phyloP scores from a whole-genome alignment of 2,329 filamentous ascomycete genomes.

The Rhynchosporium agropyri region DNA sequence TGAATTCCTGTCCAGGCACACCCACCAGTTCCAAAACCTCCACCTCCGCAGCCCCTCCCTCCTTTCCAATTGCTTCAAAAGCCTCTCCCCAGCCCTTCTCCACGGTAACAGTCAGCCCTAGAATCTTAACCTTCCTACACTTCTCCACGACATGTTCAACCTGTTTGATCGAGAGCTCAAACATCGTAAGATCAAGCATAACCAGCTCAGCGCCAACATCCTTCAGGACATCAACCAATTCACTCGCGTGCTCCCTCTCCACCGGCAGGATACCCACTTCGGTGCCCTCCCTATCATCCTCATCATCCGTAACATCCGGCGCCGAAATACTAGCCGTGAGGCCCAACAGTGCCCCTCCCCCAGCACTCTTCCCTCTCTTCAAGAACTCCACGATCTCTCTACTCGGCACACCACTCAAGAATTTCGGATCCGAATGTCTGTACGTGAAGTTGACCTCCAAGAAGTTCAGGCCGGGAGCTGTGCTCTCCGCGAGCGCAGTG shows the following conservation, averaged over 20 bases:
- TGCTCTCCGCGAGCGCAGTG: slow-evolving; percentile 33
- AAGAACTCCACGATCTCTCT: slow-evolving; percentile 29
- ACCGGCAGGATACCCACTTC: slow-evolving; percentile 31
- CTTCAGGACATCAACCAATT: slow-evolving; percentile 27
- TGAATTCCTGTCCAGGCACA: slow-evolving; percentile 29
- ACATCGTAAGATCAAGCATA: slow-evolving; percentile 46
- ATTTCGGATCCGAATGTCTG: slow-evolving; percentile 43
- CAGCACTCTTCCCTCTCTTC: neutral
- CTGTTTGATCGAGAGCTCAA: slow-evolving; percentile 44
- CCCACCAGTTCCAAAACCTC: slow-evolving; percentile 37
- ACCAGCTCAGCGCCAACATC: slow-evolving; percentile 35
- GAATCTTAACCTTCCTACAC: slow-evolving; percentile 45
- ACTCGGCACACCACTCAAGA: slow-evolving; percentile 25
- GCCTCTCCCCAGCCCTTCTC: slow-evolving; percentile 37
- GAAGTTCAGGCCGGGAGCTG: slow-evolving; percentile 45
- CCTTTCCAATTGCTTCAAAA: slow-evolving; percentile 21
- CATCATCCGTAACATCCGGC: slow-evolving; percentile 32
- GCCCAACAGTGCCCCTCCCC: slow-evolving; percentile 21
- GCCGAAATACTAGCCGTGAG: slow-evolving; percentile 28
- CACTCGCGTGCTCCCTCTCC: slow-evolving; percentile 15
- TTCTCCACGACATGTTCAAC: slow-evolving; percentile 43
- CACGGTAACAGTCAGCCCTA: slow-evolving; percentile 45
- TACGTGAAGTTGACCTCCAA: slow-evolving; percentile 52
- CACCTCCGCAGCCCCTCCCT: slow-evolving; percentile 22
- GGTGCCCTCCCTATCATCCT: slow-evolving; percentile 35